Percentiles rank a stretch among this genome's conserved stretches.
These are phyloP conservation scores for Graphilbum sp. DNA, from an alignment of 2,329 filamentous ascomycete species.

Conservation along the genomic window DNA sequence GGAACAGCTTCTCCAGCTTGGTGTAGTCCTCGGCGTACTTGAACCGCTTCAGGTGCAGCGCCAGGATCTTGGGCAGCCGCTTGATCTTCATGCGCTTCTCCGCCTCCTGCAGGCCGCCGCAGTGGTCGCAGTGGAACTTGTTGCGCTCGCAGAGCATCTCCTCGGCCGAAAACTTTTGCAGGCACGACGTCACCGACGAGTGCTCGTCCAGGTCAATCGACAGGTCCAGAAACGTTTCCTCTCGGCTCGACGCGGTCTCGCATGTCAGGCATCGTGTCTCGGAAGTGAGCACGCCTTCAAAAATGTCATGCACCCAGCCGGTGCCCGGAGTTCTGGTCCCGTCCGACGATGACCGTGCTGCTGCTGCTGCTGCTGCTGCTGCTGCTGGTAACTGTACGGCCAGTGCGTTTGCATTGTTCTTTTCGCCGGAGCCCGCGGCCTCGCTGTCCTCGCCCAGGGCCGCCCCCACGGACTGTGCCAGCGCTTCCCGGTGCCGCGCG, in stretches of 20 bases:
- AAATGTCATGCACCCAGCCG: conserved; percentile 93
- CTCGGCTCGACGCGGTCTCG: conserved; percentile 85
- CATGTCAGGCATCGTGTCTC: conserved; percentile 95
- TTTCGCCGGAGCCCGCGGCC: neutral
- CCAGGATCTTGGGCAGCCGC: conserved; percentile 75
- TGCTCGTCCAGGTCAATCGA: conserved; percentile 94
- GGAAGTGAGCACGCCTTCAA: conserved; percentile 85
- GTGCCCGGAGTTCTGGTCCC: conserved; percentile 44
- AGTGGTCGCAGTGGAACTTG: conserved; percentile 98
- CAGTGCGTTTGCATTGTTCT: neutral
- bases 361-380: too few species aligned
- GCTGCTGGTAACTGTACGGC: neutral
- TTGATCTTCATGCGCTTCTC: conserved; percentile 99
- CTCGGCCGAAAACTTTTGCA: conserved; percentile 91
- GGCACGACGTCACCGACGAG: conserved; percentile 86
- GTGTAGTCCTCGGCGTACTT: conserved; percentile 96
- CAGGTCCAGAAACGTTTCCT: conserved; percentile 89
- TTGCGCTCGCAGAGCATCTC: conserved; percentile 98
- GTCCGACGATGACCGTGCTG: conserved; percentile 14
- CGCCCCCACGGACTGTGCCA: conserved; percentile 34
- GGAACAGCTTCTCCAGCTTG: conserved; percentile 86
- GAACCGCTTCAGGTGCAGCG: conserved; percentile 89
- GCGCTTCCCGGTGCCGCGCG: conserved; percentile 18
- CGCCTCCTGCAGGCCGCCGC: conserved; percentile 88
- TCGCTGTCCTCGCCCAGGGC: conserved; percentile 15